A percentile compares a stretch with the other conserved stretches of the same genome.
phyloP scores from a whole-genome alignment of 306 rosid genomes.

The Lathyrus tuberosus region DNA sequence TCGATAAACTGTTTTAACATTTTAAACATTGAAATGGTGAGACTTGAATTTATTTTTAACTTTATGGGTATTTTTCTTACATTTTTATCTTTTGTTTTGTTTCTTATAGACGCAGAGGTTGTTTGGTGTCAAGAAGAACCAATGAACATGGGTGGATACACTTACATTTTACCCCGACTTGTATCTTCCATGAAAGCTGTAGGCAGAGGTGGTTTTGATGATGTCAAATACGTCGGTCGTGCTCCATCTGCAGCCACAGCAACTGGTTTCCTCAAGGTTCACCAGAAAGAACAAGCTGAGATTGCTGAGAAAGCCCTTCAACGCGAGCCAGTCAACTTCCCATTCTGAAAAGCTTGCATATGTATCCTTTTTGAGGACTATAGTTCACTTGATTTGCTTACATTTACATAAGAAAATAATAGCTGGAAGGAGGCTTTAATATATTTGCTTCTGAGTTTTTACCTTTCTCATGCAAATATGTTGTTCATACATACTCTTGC shows the following conservation, averaged over 20 bases:
- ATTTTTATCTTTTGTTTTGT: constrained; percentile 11
- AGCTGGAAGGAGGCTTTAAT: constrained; percentile 27
- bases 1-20: neutral
- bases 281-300: constrained; percentile 82
- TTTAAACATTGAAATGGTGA: neutral
- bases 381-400: constrained; percentile 17
- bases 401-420: constrained; percentile 16
- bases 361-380: constrained; percentile 15
- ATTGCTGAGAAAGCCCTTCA: constrained; percentile 82
- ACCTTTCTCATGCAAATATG: constrained; percentile 11
- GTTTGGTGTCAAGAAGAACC: constrained; percentile 99
- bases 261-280: constrained; percentile 81
- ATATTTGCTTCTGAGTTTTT: constrained; percentile 10
- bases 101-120: constrained; percentile 79
- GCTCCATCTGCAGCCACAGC: constrained; percentile 95
- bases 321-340: constrained; percentile 56
- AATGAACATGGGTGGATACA: constrained; percentile 96
- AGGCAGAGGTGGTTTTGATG: constrained; percentile 69
- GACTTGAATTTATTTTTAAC: neutral
- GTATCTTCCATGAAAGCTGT: constrained; percentile 73
- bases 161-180: constrained; percentile 72
- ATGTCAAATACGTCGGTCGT: constrained; percentile 80
- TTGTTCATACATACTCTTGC: neutral
- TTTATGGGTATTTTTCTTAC: constrained; percentile 7
- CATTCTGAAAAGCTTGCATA: constrained; percentile 33